These are phyloP conservation scores for Vanrija sp. DNA, from an alignment of 1,284 basidiomycete species.

Conservation along the genomic window DNA sequence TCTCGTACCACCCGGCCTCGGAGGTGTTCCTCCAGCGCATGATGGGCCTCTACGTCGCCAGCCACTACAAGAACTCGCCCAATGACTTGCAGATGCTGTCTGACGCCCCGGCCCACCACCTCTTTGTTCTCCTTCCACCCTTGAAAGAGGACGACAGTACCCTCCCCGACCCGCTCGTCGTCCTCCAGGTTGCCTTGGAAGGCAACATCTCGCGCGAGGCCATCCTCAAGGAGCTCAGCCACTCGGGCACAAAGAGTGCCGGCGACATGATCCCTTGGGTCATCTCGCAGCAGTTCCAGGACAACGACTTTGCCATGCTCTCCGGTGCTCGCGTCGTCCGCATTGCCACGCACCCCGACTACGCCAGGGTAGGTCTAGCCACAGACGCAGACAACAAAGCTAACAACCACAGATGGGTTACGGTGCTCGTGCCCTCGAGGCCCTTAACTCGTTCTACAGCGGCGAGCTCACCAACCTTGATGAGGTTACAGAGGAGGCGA, in stretches of 20 bases:
- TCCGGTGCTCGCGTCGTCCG: conserved; percentile 89
- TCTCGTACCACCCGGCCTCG: conserved; percentile 94
- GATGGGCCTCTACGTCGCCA: conserved; percentile 96
- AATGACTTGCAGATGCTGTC: conserved; percentile 96
- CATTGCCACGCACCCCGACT: conserved; percentile 96
- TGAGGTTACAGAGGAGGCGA: conserved; percentile 52
- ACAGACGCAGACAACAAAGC: background rate
- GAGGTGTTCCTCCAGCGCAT: conserved; percentile 96
- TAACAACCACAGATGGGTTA: conserved; percentile 80
- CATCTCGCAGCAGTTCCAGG: conserved; percentile 87
- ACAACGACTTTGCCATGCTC: conserved; percentile 85
- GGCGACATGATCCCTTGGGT: conserved; percentile 99
- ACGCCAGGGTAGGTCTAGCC: conserved; percentile 63
- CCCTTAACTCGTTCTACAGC: conserved; percentile 83
- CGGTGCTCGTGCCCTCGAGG: conserved; percentile 83
- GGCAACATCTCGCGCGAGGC: conserved; percentile 84
- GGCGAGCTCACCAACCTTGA: conserved; percentile 89
- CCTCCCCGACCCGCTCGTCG: conserved; percentile 89
- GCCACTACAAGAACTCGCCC: conserved; percentile 98
- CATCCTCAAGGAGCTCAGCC: conserved; percentile 79
- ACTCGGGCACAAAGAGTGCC: conserved; percentile 52
- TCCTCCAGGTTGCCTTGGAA: conserved; percentile 92
- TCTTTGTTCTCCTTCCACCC: conserved; percentile 92
- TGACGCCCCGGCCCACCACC: conserved; percentile 93
- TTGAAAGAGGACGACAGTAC: conserved; percentile 78